Base-by-base conservation (phyloP, 148 eudicot species). In the Arbutus unedo region DNA sequence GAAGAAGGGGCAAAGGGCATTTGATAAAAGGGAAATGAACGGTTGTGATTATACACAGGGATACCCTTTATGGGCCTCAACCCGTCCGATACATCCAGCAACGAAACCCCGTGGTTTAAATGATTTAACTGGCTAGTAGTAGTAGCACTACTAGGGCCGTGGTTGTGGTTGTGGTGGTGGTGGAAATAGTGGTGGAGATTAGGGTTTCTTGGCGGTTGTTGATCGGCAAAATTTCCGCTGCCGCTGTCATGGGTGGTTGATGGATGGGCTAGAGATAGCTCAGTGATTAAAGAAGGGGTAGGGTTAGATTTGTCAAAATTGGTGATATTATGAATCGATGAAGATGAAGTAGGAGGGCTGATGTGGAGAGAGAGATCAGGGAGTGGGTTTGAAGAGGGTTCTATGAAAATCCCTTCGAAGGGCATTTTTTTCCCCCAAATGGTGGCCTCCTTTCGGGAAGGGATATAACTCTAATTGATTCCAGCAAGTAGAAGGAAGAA, bases 331-430 rank as follows among this genome's bases (percentile, higher is more conserved):
- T 18, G 70, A 56, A 23, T 19, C 6, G 84, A 41, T 18, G 62
- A 56, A 4, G 81, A 23, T 0, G 84, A 10, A 23, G 62, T 47
- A 15, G 92, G 92, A 54, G 82, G 92, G 49, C 91, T 87, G 55
- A 90, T 90, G 87, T 90, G 79, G 53, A 90, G 91, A 23, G 92
- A 90, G 48, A 90, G 92, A 84, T 90, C 91, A 68, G 92, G 92
- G 13, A 77, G 25, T 72, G 83, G 83, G 68, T 85, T 86, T 57
- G 92, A 85, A 21, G 83, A 54, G 49, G 90, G 77, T 80, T 86
- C 88, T n/a, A 83, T 19, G 87, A 85, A 86, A 83, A 85, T 83
- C 85, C 89, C 88, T 85, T 88, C 89, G 47, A 86, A 81, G 90
- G 89, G 88, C 90, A 90, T 90, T 60, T 86, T 84, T 21, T 66